Base-by-base conservation (phyloP, 2,329 filamentous ascomycete genomes). In the Coniella vitis region DNA sequence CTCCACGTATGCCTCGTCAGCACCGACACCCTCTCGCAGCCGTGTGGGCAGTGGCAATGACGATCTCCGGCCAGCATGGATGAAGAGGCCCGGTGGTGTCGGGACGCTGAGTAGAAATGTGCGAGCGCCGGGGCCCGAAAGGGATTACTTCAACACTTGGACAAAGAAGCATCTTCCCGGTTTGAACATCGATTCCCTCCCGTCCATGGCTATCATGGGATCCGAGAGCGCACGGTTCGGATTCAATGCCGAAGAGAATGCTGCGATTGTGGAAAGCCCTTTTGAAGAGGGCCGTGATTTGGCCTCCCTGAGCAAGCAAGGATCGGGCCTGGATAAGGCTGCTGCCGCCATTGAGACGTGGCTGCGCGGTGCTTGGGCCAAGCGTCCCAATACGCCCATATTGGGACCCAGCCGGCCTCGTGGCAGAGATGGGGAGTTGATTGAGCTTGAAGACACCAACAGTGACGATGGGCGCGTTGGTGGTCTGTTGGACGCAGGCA, bases 261-360 rank as follows among this genome's bases (percentile, higher is more conserved):
- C 64, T 1, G 66, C 63, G 2, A 72, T 81, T 38, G 76, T 74
- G 1, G 76, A 80, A 57, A 72, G 70, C 55, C 67, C 74, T 19
- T 69, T 74, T 57, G 69, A 74, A 56, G 67, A 76, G 49, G 70
- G 73, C 16, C 64, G 71, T 38, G 67, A 75, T 49, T 58, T 66
- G 16, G 49, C 62, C 34, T 60, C 72, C 10, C 57, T 67, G 4
- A 65, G 68, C n/a, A 66, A 69, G 42, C 72, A 75, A 40, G 74
- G 75, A 13, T 73, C 67, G 3, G 72, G 76, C 1, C 70, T 97
- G 3, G 90, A 95, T 59, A 87, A 90, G 55, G 84, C 95, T 9
- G 90, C 90, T 1, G 86, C 88, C 5, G 85, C 86, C 2, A 83
- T 97, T 25, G 93, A 97, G 67, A 86, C 84, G 1, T 98, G 93